These are phyloP conservation scores for Corylus americana DNA, from an alignment of 306 rosid genomes.

Conservation along the genomic window DNA sequence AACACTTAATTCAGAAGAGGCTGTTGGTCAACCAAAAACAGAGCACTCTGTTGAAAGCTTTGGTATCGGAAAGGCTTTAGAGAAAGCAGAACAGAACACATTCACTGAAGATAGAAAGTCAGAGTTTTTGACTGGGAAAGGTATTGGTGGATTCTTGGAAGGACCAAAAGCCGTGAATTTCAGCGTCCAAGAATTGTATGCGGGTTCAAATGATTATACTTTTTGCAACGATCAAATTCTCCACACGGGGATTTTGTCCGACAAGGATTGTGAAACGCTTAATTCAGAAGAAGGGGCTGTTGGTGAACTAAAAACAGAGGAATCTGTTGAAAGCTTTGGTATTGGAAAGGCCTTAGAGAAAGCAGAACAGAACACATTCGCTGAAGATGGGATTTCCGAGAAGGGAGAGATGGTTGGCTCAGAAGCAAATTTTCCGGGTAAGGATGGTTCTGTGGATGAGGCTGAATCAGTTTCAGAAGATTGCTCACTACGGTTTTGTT, in stretches of 20 bases:
- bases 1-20: not conserved
- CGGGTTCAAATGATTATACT: slow-evolving; percentile 33
- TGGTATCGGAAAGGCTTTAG: not conserved
- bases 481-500: slow-evolving; percentile 32
- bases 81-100: not conserved
- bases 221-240: slow-evolving; percentile 15
- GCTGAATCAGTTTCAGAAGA: slow-evolving; percentile 38
- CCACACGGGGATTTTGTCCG: not conserved
- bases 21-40: slow-evolving; percentile 4
- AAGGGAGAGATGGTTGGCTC: not conserved
- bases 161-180: slow-evolving; percentile 52
- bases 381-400: slow-evolving; percentile 5
- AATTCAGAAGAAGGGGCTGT: not conserved
- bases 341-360: not conserved
- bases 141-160: slow-evolving; percentile 45
- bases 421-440: slow-evolving; percentile 1
- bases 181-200: slow-evolving; percentile 44
- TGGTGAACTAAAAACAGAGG: slow-evolving; percentile 15
- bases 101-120: slow-evolving; percentile 29
- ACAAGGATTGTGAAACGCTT: not conserved
- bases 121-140: slow-evolving; percentile 31
- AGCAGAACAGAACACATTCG: not conserved
- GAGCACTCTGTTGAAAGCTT: slow-evolving; percentile 19
- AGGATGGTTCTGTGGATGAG: slow-evolving; percentile 45
- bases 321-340: slow-evolving; percentile 13